Conservation (phyloP, 768 basidiomycete species). For the Lyophyllum atratum region DNA sequence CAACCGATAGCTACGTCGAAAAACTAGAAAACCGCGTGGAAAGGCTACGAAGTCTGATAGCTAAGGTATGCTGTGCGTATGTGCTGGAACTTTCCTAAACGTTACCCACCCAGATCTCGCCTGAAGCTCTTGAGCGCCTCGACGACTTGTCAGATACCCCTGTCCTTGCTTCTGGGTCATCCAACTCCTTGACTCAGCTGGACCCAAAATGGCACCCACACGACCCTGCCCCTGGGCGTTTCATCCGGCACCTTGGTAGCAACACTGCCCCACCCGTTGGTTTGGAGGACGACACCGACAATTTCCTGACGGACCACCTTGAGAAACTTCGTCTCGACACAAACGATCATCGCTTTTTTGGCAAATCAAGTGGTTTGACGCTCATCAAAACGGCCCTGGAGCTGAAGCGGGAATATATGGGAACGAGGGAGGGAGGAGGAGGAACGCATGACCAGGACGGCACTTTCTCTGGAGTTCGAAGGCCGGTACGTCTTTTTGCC, state of each 20-base stretch:
- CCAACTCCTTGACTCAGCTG: neutral
- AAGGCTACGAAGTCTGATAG: constrained; percentile 58
- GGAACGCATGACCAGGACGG: neutral
- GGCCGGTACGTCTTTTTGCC: neutral
- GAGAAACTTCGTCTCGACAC: constrained; percentile 34
- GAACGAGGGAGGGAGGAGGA: neutral
- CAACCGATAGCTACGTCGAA: constrained; percentile 49
- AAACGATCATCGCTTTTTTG: constrained; percentile 47
- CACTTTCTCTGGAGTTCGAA: neutral
- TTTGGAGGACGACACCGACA: constrained; percentile 33
- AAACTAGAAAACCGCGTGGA: constrained; percentile 58
- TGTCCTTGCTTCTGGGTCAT: neutral
- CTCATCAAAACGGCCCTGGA: constrained; percentile 53
- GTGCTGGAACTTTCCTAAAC: neutral
- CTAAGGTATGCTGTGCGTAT: constrained; percentile 25
- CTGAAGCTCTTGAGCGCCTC: constrained; percentile 27
- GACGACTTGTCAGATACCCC: constrained; percentile 1
- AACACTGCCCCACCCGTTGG: constrained; percentile 1
- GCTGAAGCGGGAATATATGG: constrained; percentile 55
- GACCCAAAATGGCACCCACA: neutral
- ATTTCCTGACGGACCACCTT: constrained; percentile 37
- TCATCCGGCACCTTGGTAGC: constrained; percentile 11
- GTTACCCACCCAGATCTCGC: constrained; percentile 52
- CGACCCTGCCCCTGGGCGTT: constrained; percentile 4
- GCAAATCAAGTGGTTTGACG: constrained; percentile 55